A percentile compares a stretch with the other conserved stretches of the same genome.
These are phyloP conservation scores for Neonectria hederae DNA, from an alignment of 2,329 filamentous ascomycete species.

Conservation along the genomic window DNA sequence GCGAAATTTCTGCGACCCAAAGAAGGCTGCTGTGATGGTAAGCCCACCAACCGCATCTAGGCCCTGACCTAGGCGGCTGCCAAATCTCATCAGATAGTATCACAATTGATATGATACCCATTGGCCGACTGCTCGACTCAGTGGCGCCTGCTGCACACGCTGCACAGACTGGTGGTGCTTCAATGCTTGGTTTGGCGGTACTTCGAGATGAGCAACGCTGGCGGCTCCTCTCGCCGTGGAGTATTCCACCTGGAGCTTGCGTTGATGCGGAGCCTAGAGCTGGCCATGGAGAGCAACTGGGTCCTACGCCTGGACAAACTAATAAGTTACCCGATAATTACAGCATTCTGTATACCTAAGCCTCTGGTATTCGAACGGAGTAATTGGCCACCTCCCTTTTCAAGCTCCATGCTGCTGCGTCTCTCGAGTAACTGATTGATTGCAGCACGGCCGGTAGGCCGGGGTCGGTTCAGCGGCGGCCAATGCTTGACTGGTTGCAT, in stretches of 20 bases:
- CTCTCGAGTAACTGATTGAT: conserved; percentile 3
- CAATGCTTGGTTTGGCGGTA: not conserved
- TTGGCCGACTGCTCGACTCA: not conserved
- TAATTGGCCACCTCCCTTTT: not conserved
- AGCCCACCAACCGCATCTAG: not conserved
- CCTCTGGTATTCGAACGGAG: not conserved
- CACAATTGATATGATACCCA: not conserved
- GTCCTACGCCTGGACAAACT: not conserved
- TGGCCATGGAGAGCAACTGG: not conserved
- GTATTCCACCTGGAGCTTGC: not conserved
- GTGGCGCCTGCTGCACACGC: conserved; percentile 6
- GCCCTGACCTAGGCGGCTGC: not conserved
- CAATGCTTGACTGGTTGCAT: conserved; percentile 18
- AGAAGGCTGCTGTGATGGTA: not conserved
- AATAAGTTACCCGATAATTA: not conserved
- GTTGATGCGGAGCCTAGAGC: not conserved
- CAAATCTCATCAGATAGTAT: not conserved
- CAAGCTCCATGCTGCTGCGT: not conserved
- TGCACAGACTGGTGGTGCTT: not conserved
- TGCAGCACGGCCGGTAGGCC: not conserved
- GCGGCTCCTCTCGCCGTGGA: not conserved
- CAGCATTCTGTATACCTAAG: not conserved
- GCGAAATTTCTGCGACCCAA: not conserved
- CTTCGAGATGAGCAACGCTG: not conserved
- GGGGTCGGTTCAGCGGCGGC: not conserved